These are phyloP conservation scores for Apiotrichum sp. DNA, from an alignment of 1,284 basidiomycete species.

Conservation along the genomic window DNA sequence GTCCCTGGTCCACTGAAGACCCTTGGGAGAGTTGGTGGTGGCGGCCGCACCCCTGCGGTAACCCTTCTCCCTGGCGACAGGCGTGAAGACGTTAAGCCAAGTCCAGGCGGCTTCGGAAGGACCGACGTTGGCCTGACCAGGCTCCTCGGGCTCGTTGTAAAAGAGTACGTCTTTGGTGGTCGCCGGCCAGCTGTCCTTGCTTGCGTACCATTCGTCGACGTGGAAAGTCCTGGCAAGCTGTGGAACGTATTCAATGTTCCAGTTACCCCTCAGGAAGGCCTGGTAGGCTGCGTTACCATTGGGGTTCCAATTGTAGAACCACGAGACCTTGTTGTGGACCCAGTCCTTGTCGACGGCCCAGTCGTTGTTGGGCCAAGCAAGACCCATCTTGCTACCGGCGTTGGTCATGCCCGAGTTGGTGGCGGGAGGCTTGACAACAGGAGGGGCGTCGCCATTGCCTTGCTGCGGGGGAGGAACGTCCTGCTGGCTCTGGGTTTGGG, in stretches of 20 bases:
- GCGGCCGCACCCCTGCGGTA: constrained; percentile 48
- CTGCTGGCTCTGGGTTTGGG: constrained; percentile 7
- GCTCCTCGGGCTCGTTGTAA: constrained; percentile 61
- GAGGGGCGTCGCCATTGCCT: neutral
- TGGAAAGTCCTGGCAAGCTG: constrained; percentile 13
- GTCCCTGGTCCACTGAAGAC: constrained; percentile 53
- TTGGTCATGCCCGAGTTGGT: no score
- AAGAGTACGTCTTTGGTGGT: constrained; percentile 56
- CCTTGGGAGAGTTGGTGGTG: constrained; percentile 2
- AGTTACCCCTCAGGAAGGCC: constrained; percentile 39
- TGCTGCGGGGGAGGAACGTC: constrained; percentile 6
- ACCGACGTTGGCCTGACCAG: constrained; percentile 58
- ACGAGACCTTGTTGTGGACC: constrained; percentile 47
- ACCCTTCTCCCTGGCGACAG: constrained; percentile 24
- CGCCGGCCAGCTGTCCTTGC: constrained; percentile 46
- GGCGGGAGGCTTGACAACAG: constrained; percentile 11
- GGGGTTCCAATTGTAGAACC: constrained; percentile 46
- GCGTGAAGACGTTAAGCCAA: constrained; percentile 60
- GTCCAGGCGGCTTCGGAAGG: constrained; percentile 28
- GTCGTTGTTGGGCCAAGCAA: no score
- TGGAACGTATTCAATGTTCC: constrained; percentile 55
- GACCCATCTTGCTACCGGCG: constrained; percentile 45
- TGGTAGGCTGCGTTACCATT: constrained; percentile 16
- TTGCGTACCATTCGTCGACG: constrained; percentile 26
- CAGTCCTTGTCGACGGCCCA: no score